Conservation (phyloP, 225 moss, liverwort and hornwort species). For the Polytrichum formosum region DNA sequence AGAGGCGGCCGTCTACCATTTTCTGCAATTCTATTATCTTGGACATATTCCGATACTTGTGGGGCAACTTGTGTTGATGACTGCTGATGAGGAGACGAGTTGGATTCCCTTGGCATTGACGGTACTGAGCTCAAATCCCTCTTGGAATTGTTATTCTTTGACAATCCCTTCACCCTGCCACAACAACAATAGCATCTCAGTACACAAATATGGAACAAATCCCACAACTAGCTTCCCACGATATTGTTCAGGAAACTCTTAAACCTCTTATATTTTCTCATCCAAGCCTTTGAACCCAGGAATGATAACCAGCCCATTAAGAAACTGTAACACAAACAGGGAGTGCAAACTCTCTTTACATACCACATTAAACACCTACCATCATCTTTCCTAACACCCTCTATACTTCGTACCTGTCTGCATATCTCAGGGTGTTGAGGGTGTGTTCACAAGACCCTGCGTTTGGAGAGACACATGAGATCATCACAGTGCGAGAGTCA, state of each 20-base stretch:
- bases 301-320: too few relatives aligned
- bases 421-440: slow-evolving; percentile 96
- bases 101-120: slow-evolving; percentile 69
- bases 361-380: not conserved
- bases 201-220: too few relatives aligned
- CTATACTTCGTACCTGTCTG: slow-evolving; percentile 64
- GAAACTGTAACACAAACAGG: too few relatives aligned
- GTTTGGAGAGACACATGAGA: slow-evolving; percentile 98
- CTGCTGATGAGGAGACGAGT: slow-evolving; percentile 68
- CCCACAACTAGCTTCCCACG: too few relatives aligned
- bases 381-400: not conserved
- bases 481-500: slow-evolving; percentile 98
- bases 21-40: slow-evolving; percentile 45
- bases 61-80: slow-evolving; percentile 55
- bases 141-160: slow-evolving; percentile 83
- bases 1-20: slow-evolving; percentile 59
- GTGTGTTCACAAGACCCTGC: slow-evolving; percentile 99
- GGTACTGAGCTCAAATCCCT: slow-evolving; percentile 45
- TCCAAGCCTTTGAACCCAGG: too few relatives aligned
- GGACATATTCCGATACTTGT: slow-evolving; percentile 47
- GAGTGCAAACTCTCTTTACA: too few relatives aligned
- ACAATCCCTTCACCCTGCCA: slow-evolving; percentile 93
- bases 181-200: not conserved
- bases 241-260: too few relatives aligned
- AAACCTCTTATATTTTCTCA: too few relatives aligned